These are phyloP conservation scores for Mortierella alpina DNA, from an alignment of 192 early-diverging fungal genomes.

Conservation along the genomic window DNA sequence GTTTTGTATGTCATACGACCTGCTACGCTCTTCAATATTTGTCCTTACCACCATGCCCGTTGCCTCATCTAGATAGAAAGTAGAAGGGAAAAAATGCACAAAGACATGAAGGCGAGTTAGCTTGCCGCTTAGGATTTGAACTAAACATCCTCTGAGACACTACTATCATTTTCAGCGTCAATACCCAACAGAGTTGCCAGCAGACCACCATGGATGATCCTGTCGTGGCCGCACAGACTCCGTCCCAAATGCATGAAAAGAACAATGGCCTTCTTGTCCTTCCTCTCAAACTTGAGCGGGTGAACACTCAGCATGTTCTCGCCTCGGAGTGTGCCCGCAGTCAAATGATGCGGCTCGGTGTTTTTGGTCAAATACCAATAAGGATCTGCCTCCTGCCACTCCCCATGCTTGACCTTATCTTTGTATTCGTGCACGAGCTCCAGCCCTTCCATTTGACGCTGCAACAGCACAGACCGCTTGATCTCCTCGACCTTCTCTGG, in stretches of 20 bases:
- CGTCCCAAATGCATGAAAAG: constrained; percentile 77
- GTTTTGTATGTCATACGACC: neutral
- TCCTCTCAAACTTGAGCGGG: constrained; percentile 68
- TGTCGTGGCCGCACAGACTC: constrained; percentile 79
- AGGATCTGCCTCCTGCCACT: constrained; percentile 40
- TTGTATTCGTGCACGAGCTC: constrained; percentile 35
- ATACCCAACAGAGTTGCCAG: constrained; percentile 68
- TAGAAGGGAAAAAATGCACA: neutral
- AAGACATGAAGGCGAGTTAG: neutral
- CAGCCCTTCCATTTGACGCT: constrained; percentile 36
- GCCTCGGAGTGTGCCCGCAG: constrained; percentile 62
- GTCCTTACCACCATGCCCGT: constrained; percentile 47
- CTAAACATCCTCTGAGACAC: too few relatives aligned
- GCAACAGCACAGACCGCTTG: constrained; percentile 29
- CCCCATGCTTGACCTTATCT: constrained; percentile 19
- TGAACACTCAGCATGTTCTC: constrained; percentile 65
- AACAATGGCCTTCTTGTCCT: constrained; percentile 57
- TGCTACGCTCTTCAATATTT: neutral
- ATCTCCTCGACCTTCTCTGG: constrained; percentile 29
- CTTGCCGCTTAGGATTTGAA: too few relatives aligned
- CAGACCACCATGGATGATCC: constrained; percentile 85
- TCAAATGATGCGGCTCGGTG: constrained; percentile 45
- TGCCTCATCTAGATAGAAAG: constrained; percentile 27
- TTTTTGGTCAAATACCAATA: constrained; percentile 43
- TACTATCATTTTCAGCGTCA: too few relatives aligned